Evolutionary conservation across 257 asterid species (phyloP).

Genomic region (Lycium ferocissimum): DNA sequence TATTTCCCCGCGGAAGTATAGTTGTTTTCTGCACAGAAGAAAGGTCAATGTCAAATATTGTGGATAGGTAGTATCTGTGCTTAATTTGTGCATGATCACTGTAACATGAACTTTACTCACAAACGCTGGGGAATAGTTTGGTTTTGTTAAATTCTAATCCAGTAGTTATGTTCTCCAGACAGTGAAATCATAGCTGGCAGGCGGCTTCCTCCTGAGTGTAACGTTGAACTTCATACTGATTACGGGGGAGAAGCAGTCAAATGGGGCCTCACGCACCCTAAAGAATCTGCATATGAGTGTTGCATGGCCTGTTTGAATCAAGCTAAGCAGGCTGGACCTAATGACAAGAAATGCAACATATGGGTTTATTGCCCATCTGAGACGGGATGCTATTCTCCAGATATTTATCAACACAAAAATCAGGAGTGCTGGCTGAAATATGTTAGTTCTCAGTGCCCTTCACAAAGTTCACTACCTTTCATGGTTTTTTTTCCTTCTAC

Average conservation of each 20-base stretch:
- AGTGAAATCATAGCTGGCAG: constrained; percentile 70
- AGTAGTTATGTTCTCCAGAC: constrained; percentile 49
- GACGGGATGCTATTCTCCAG: constrained; percentile 85
- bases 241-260: constrained; percentile 81
- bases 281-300: constrained; percentile 90
- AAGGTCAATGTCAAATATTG: background rate
- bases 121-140: background rate
- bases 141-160: constrained; percentile 13
- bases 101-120: background rate
- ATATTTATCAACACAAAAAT: constrained; percentile 76
- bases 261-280: constrained; percentile 95
- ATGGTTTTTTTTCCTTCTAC: background rate
- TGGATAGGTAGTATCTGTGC: background rate
- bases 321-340: constrained; percentile 70
- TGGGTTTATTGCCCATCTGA: constrained; percentile 95
- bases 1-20: background rate
- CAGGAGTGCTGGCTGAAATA: constrained; percentile 96
- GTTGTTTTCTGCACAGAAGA: background rate
- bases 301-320: constrained; percentile 90
- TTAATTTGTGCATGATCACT: background rate
- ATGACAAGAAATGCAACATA: constrained; percentile 70
- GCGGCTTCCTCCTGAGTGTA: constrained; percentile 85
- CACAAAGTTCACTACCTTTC: background rate
- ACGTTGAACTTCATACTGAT: constrained; percentile 76
- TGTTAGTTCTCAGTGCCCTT: constrained; percentile 54